Evolutionary conservation across 1,284 basidiomycete species (phyloP).

Genomic region (Cutaneotrichosporon sp.): DNA sequence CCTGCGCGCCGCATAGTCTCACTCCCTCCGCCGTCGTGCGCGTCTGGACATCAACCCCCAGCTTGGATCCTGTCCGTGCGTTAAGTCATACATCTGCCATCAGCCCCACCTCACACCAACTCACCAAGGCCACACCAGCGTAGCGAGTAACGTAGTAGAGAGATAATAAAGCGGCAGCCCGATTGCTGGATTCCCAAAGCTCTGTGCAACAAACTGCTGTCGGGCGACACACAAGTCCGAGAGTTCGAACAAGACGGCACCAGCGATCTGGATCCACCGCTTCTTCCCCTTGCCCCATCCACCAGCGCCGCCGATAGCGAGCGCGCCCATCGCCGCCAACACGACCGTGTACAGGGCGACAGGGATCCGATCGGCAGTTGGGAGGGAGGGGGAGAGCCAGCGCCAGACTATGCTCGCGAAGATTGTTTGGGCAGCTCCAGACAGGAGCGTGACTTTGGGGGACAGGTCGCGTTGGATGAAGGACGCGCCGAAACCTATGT

Average conservation of each 20-base stretch:
- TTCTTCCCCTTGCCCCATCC: neutral
- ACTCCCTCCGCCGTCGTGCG: too few relatives aligned
- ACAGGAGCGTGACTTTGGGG: neutral
- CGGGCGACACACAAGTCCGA: slow-evolving; percentile 24
- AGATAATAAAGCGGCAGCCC: slow-evolving; percentile 26
- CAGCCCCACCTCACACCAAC: neutral
- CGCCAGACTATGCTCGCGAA: slow-evolving; percentile 13
- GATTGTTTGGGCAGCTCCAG: neutral
- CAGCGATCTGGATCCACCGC: slow-evolving; percentile 19
- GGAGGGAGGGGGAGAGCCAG: slow-evolving; percentile 20
- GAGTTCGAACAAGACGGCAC: slow-evolving; percentile 23
- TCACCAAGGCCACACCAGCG: slow-evolving; percentile 17
- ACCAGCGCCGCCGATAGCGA: slow-evolving; percentile 14
- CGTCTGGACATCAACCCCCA: too few relatives aligned
- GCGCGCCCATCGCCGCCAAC: slow-evolving; percentile 16
- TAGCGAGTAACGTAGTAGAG: slow-evolving; percentile 20
- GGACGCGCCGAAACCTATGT: slow-evolving; percentile 20
- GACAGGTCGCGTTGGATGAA: slow-evolving; percentile 16
- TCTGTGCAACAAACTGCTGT: slow-evolving; percentile 22
- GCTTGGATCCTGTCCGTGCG: too few relatives aligned
- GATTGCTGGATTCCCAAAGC: slow-evolving; percentile 11
- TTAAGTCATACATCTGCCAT: neutral
- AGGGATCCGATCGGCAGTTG: slow-evolving; percentile 14
- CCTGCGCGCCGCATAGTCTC: too few relatives aligned
- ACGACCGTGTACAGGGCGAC: slow-evolving; percentile 20